phyloP scores from a whole-genome alignment of 2,329 filamentous ascomycete genomes.

The Aureobasidium sp. region DNA sequence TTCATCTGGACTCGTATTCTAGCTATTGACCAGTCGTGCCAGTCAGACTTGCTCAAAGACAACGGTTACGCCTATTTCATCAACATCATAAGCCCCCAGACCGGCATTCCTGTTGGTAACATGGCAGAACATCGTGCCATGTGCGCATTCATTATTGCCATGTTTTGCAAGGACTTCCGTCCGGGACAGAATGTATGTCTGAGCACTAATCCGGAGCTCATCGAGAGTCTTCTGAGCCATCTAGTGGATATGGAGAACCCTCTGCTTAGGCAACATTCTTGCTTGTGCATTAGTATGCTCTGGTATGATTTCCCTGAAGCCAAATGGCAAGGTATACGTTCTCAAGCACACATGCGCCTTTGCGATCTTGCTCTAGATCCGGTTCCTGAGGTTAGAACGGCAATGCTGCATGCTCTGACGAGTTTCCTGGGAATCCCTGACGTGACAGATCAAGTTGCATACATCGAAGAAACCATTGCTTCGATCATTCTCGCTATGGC shows the following conservation, averaged over 20 bases:
- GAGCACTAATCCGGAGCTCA: constrained; percentile 77
- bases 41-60: constrained; percentile 90
- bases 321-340: constrained; percentile 91
- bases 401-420: constrained; percentile 88
- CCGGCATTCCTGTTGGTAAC: constrained; percentile 67
- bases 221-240: constrained; percentile 79
- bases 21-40: constrained; percentile 88
- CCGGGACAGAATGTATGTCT: constrained; percentile 89
- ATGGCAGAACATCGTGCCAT: constrained; percentile 94
- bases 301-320: constrained; percentile 88
- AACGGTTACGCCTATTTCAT: constrained; percentile 97
- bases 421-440: constrained; percentile 92
- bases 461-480: constrained; percentile 85
- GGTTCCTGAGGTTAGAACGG: constrained; percentile 85
- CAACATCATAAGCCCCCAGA: constrained; percentile 72
- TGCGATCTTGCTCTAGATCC: constrained; percentile 75
- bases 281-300: constrained; percentile 87
- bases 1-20: constrained; percentile 98
- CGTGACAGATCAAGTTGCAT: constrained; percentile 80
- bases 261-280: constrained; percentile 88
- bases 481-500: constrained; percentile 86
- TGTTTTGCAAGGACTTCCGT: constrained; percentile 92
- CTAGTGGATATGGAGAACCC: constrained; percentile 81
- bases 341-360: constrained; percentile 74
- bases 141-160: constrained; percentile 95